phyloP scores from a whole-genome alignment of 164 flowering plant species.

The Vitis amurensis region DNA sequence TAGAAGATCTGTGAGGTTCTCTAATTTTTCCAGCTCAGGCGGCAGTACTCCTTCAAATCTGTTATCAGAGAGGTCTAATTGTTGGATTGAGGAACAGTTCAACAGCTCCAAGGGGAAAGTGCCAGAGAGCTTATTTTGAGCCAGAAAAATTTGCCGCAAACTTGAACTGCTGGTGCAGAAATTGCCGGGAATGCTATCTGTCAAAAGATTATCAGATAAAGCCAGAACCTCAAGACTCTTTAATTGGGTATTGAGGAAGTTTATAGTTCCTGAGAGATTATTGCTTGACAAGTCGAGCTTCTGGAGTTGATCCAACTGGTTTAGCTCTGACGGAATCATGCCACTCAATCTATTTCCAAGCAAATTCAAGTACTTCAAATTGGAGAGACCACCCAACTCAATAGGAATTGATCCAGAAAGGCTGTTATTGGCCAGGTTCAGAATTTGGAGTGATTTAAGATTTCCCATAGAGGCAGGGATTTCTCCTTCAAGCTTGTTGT shows the following conservation, averaged over 20 bases:
- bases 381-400: conserved; percentile 43
- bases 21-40: conserved; percentile 39
- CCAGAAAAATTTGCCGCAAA: conserved; percentile 48
- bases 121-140: conserved; percentile 61
- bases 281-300: conserved; percentile 73
- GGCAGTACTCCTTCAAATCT: conserved; percentile 59
- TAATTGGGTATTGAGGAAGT: conserved; percentile 32
- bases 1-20: conserved; percentile 57
- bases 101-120: conserved; percentile 54
- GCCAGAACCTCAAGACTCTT: conserved; percentile 51
- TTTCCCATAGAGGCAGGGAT: conserved; percentile 63
- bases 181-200: conserved; percentile 45
- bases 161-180: conserved; percentile 54
- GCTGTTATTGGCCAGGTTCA: conserved; percentile 81
- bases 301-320: conserved; percentile 49
- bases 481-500: conserved; percentile 66
- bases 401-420: conserved; percentile 75
- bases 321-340: conserved; percentile 58
- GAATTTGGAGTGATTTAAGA: conserved; percentile 46
- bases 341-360: conserved; percentile 72
- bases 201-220: conserved; percentile 58
- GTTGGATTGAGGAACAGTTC: conserved; percentile 60
- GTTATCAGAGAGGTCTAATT: conserved; percentile 75
- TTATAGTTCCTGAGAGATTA: conserved; percentile 60
- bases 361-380: conserved; percentile 72